Conservation (phyloP, 2,329 filamentous ascomycete genomes). For the Zymoseptoria tritici region DNA sequence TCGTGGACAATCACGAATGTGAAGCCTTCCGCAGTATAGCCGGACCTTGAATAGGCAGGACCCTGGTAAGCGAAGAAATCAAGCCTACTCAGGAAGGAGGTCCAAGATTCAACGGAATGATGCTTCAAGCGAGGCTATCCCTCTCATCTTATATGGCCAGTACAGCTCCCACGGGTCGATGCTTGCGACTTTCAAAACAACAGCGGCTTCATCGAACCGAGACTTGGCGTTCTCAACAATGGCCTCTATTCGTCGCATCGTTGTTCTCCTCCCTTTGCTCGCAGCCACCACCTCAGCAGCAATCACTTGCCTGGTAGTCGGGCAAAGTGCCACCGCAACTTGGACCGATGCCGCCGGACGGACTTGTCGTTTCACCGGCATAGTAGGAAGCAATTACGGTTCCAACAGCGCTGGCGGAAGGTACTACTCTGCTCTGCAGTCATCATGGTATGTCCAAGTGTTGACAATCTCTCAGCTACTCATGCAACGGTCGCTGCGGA, state of each 20-base stretch:
- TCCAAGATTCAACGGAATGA: background rate
- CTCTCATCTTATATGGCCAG: background rate
- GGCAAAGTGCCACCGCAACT: slow-evolving; percentile 37
- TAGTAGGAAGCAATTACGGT: slow-evolving; percentile 45
- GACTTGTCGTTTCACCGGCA: slow-evolving; percentile 38
- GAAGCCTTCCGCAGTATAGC: background rate
- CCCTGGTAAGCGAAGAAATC: background rate
- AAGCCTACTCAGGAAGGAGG: background rate
- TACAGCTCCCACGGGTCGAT: background rate
- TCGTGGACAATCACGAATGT: no score
- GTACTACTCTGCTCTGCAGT: slow-evolving; percentile 27
- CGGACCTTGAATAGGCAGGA: background rate
- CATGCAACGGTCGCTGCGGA: slow-evolving; percentile 45
- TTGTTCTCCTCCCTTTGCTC: background rate
- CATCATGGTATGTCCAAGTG: background rate
- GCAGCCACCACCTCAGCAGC: slow-evolving; percentile 4
- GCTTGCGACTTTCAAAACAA: background rate
- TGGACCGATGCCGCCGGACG: slow-evolving; percentile 41
- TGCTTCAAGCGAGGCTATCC: background rate
- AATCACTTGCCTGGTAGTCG: slow-evolving; percentile 36
- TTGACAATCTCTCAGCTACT: slow-evolving; percentile 33
- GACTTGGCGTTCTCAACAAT: background rate
- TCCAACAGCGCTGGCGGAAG: slow-evolving; percentile 37
- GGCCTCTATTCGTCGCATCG: background rate
- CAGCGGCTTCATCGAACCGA: background rate